Base-by-base conservation (phyloP, 176 grass and related monocot genomes). In the Guadua angustifolia region DNA sequence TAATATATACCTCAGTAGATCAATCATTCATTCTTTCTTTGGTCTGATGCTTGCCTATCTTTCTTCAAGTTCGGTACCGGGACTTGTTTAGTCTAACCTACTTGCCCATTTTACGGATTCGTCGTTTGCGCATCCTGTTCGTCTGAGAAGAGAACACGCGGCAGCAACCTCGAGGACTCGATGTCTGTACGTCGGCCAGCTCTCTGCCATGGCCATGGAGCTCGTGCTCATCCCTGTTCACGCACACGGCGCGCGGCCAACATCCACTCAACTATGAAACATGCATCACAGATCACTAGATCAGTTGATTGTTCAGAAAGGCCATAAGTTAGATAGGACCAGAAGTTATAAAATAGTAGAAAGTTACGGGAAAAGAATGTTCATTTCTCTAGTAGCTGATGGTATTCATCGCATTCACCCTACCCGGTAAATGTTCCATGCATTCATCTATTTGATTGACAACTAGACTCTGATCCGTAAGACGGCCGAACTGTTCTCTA, bases 401-500 rank as follows among this genome's bases (percentile, higher is more conserved):
- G 2, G 12, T 66, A 55, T 24, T 35, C 44, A 51, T 24, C 9
- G 15, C 56, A 63, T 86, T 62, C 64, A 19, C 56, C 16, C 25
- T 49, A 43, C 36, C 22, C 3, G 53, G 43, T 63, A 89, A 70
- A 68, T 21, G 15, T 12, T 45, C 60, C 22, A 78, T 29, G 35
- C 26, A 49, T 57, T 73, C 55, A 46, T 66, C 73, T 66, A 78
- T 78, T 58, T 21, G 39, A 73, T 73, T 6, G 24, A 66, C 9
- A 84, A 59, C 36, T 66, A 66, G 8, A 55, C 15, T 79, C 15
- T 36, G 25, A 66, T 73, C 22, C 5, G 24, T 10, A 77, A 64
- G 22, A n/a, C 18, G 21, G 76, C 7, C 14, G 3, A 64, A 35
- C 21, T 50, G 36, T 18, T 61, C 32, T 83, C 77, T 94, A 97